A percentile compares a stretch with the other conserved stretches of the same genome.
These are phyloP conservation scores for Penicillium corylophilum DNA, from an alignment of 2,329 filamentous ascomycete species.

Conservation along the genomic window DNA sequence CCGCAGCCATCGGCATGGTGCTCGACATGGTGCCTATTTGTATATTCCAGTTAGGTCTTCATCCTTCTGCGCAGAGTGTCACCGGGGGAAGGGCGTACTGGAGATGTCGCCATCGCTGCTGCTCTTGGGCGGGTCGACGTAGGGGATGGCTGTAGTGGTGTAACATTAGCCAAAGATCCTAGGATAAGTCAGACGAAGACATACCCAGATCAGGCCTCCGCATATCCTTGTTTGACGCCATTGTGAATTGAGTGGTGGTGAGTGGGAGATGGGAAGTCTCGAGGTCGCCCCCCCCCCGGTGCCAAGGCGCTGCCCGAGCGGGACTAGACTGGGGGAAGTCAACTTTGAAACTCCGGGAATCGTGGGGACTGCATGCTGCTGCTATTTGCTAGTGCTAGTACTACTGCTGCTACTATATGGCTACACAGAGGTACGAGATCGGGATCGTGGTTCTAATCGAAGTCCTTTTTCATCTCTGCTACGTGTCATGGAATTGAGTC, in stretches of 20 bases:
- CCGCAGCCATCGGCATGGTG: conserved; percentile 89
- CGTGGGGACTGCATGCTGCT: background rate
- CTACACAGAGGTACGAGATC: background rate
- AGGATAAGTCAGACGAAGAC: conserved; percentile 24
- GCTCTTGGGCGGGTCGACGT: conserved; percentile 70
- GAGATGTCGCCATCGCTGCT: conserved; percentile 67
- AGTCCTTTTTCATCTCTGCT: background rate
- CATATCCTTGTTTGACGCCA: conserved; percentile 75
- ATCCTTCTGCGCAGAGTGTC: background rate
- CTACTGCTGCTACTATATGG: no score
- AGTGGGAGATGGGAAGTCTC: conserved; percentile 10
- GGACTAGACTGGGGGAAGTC: conserved; percentile 9
- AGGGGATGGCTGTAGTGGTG: conserved; percentile 71
- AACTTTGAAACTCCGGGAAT: background rate
- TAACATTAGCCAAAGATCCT: conserved; percentile 2
- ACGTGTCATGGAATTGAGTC: background rate
- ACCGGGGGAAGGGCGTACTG: conserved; percentile 55
- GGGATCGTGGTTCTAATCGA: background rate
- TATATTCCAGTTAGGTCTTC: conserved; percentile 17
- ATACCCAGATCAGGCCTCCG: conserved; percentile 70
- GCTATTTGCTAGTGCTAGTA: background rate
- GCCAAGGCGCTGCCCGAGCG: conserved; percentile 6
- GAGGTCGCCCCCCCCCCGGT: conserved; percentile 8
- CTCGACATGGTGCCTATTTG: conserved; percentile 61
- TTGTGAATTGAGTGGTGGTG: conserved; percentile 31